Evolutionary conservation across 108 stramenopile genomes (phyloP).

Genomic region (Seminavis robusta): DNA sequence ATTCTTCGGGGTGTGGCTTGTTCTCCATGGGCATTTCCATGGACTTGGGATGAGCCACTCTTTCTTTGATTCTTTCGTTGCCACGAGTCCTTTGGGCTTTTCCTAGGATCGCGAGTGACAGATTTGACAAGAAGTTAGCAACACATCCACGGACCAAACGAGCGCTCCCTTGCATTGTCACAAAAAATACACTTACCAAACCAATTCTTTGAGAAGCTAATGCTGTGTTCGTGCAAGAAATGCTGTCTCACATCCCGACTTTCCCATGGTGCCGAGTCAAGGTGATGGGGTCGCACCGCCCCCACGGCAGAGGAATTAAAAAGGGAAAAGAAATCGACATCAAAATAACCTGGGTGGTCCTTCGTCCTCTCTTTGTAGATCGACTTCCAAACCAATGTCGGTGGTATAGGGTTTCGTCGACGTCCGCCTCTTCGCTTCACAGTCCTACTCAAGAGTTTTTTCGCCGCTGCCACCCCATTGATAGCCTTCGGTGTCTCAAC

Average conservation of each 20-base stretch:
- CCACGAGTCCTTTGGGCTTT: conserved; percentile 28
- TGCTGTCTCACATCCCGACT: conserved; percentile 70
- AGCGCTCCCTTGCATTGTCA: too few species aligned
- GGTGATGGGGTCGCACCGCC: conserved; percentile 23
- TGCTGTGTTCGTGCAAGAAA: conserved; percentile 70
- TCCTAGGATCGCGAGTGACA: too few species aligned
- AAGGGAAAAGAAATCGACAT: conserved; percentile 73
- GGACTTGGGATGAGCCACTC: conserved; percentile 62
- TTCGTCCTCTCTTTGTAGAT: conserved; percentile 47
- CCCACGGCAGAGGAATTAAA: conserved; percentile 46
- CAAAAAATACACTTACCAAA: conserved; percentile 60
- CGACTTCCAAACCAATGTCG: too few species aligned
- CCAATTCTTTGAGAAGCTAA: conserved; percentile 71
- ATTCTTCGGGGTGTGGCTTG: conserved; percentile 57
- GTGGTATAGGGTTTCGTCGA: too few species aligned
- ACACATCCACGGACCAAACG: too few species aligned
- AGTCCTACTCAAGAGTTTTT: too few species aligned
- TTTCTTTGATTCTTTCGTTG: conserved; percentile 54
- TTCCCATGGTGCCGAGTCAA: conserved; percentile 73
- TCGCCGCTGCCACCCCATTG: too few species aligned
- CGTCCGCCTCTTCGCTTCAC: too few species aligned
- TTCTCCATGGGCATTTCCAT: conserved; percentile 65
- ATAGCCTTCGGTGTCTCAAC: too few species aligned
- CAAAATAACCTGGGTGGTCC: conserved; percentile 54
- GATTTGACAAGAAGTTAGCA: too few species aligned